Conservation (phyloP, 176 grass and related monocot species). For the Puya raimondii region DNA sequence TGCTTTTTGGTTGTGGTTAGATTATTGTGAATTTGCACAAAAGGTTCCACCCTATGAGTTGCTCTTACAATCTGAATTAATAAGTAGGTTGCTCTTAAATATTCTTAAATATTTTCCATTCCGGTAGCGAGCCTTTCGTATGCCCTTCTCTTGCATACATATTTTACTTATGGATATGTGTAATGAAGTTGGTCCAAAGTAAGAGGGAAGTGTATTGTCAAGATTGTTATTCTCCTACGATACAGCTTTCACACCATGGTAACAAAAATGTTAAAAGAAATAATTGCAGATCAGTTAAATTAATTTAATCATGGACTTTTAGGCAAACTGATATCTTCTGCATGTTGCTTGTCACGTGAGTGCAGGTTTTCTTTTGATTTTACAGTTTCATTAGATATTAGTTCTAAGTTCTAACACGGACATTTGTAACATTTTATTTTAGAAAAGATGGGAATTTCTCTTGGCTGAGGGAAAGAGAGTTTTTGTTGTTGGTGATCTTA, state of each 20-base stretch:
- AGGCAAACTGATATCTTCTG: no score
- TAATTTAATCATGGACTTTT: not conserved
- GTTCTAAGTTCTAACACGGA: not conserved
- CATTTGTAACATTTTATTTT: slow-evolving; percentile 8
- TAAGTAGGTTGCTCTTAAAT: no score
- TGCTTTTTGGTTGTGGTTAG: not conserved
- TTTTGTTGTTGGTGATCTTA: slow-evolving; percentile 90
- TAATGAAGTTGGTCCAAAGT: no score
- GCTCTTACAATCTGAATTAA: not conserved
- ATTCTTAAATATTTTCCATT: no score
- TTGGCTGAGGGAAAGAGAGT: slow-evolving; percentile 68
- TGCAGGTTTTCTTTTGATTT: not conserved
- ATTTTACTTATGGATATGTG: no score
- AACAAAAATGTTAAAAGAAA: no score
- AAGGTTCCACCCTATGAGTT: not conserved
- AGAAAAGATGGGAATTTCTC: slow-evolving; percentile 85
- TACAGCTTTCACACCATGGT: no score
- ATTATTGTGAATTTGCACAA: not conserved
- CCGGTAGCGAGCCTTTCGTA: no score
- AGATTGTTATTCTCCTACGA: no score
- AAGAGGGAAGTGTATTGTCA: no score
- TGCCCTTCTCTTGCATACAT: no score
- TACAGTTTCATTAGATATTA: not conserved
- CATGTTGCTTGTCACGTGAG: no score
- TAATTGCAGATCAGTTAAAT: not conserved